These are phyloP conservation scores for Spathaspora passalidarum DNA, from an alignment of 805 yeast genomes.

Conservation along the genomic window DNA sequence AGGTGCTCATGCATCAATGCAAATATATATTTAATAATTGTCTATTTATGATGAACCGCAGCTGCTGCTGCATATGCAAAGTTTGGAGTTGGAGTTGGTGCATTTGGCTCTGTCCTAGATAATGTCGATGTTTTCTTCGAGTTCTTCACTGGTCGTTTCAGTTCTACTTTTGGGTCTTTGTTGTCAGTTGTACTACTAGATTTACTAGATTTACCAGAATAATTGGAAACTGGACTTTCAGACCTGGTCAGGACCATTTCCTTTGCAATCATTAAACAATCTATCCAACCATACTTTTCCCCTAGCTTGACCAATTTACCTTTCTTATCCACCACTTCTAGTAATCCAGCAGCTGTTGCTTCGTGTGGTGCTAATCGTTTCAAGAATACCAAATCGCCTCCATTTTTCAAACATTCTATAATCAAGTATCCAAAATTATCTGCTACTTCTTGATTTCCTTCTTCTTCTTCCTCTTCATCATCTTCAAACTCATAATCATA, in stretches of 20 bases:
- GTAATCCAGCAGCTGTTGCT: constrained; percentile 15
- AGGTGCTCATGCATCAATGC: too few species aligned
- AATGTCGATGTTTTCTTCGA: constrained; percentile 13
- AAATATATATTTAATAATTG: neutral
- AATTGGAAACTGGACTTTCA: constrained; percentile 7
- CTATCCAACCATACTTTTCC: constrained; percentile 59
- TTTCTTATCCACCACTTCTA: constrained; percentile 23
- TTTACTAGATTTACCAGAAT: neutral
- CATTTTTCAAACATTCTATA: constrained; percentile 55
- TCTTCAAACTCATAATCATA: constrained; percentile 73
- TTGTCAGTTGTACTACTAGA: neutral
- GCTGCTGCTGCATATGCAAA: constrained; percentile 49
- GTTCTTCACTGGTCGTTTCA: neutral
- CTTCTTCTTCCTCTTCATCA: constrained; percentile 17
- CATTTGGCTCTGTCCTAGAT: constrained; percentile 10
- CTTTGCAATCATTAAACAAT: constrained; percentile 64
- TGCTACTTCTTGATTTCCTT: constrained; percentile 41
- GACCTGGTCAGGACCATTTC: constrained; percentile 34
- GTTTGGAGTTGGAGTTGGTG: constrained; percentile 14
- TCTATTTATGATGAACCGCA: constrained; percentile 36
- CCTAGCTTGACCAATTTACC: constrained; percentile 45
- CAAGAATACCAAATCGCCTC: constrained; percentile 55
- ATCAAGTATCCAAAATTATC: constrained; percentile 60
- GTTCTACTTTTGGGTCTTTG: neutral
- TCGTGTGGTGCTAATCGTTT: constrained; percentile 36